Base-by-base conservation (phyloP, 805 yeast genomes). In the Wickerhamomyces subpelliculosus region DNA sequence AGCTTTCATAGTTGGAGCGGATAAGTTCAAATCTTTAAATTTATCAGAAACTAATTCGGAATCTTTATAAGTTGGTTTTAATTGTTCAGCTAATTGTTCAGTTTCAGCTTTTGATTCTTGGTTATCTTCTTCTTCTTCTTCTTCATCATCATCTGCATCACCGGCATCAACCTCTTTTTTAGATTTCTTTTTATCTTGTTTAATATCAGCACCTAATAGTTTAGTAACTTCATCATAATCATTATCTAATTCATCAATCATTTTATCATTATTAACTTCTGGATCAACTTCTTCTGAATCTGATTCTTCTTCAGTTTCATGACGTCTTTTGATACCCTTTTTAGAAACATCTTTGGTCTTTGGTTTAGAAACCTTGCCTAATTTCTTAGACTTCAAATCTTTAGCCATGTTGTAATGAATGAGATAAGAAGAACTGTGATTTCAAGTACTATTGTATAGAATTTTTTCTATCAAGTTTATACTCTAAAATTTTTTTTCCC, bases 1-100 rank as follows among this genome's bases (percentile, higher is more conserved):
- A 18, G 96, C 90, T 54, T 80, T 77, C 55, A 79, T 58, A 3
- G 97, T 89, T 39, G 88, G 90, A 42, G 72, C 82, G 4, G 96
- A 86, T 31, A 93, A 70, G 11, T 80, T 75, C 38, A 84, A 66
- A 34, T 72, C 79, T 0, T 67, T 49, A 39, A 68, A 68, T 26
- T 50, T 52, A 19, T 59, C 63, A 30, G 55, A 50, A 23, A 44
- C 52, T n/a, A 35, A 29, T 10, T 41, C 46, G 9, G 44, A 16
- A 21, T 37, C 46, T 23, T 36, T 36, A 22, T 23, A 24, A n/a
- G 26, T 22, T 26, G 23, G 24, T 32, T 34, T 18, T n/a, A n/a
- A n/a, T n/a, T n/a, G n/a, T n/a, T n/a, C n/a, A n/a, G n/a, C n/a
- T n/a, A n/a, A n/a, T n/a, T n/a, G n/a, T n/a, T n/a, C n/a, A n/a